Conservation (phyloP, 495 filamentous ascomycete species). For the Lindgomyces ingoldianus region DNA sequence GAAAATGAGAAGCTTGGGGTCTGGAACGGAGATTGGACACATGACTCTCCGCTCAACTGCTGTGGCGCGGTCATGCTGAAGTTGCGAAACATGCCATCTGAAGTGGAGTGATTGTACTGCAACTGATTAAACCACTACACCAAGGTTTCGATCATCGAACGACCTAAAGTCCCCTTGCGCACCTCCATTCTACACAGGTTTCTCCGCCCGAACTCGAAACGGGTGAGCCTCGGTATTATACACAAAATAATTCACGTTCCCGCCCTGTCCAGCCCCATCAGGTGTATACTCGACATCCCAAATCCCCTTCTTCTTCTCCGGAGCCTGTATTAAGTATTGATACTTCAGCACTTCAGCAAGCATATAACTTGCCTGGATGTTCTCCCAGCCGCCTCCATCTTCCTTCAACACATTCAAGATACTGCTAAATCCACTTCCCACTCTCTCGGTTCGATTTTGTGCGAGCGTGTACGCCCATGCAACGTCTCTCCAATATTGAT, state of each 20-base stretch:
- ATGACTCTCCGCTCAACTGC: too few relatives aligned
- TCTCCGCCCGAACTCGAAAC: constrained; percentile 52
- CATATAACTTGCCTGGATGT: constrained; percentile 85
- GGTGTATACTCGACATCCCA: constrained; percentile 32
- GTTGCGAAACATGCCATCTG: too few relatives aligned
- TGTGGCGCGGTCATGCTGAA: too few relatives aligned
- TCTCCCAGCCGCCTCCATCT: constrained; percentile 52
- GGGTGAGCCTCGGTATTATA: constrained; percentile 88
- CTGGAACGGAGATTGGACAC: too few relatives aligned
- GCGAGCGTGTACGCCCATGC: constrained; percentile 78
- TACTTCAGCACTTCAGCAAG: constrained; percentile 92
- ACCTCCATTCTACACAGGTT: constrained; percentile 20
- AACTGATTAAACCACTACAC: too few relatives aligned
- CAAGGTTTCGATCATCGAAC: too few relatives aligned
- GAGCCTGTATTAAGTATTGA: constrained; percentile 67
- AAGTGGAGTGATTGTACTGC: too few relatives aligned
- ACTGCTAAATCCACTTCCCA: constrained; percentile 66
- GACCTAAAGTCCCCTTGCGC: too few relatives aligned
- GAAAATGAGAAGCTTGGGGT: too few relatives aligned
- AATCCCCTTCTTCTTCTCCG: constrained; percentile 60
- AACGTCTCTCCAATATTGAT: constrained; percentile 58
- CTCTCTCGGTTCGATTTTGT: constrained; percentile 65
- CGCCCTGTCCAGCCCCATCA: constrained; percentile 55
- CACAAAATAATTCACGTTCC: constrained; percentile 62
- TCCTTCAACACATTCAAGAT: constrained; percentile 64